Percentiles rank a stretch among this genome's conserved stretches.
These are phyloP conservation scores for Alnus glutinosa DNA, from an alignment of 306 rosid species.

Conservation along the genomic window DNA sequence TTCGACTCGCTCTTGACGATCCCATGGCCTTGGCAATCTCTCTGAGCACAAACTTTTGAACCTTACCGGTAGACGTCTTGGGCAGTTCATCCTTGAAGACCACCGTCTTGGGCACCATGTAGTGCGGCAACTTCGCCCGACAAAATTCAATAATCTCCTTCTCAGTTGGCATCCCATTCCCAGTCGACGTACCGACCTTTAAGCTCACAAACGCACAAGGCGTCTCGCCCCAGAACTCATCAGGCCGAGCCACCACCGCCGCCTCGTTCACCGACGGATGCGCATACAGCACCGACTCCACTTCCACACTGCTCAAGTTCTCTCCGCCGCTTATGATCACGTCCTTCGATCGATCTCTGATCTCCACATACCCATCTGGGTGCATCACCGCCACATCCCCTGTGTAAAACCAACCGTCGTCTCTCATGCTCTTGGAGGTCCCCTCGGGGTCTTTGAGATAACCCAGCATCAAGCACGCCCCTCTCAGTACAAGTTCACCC, in stretches of 20 bases:
- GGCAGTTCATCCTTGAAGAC: slow-evolving; percentile 63
- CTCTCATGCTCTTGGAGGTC: slow-evolving; percentile 33
- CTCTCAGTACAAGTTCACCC: slow-evolving; percentile 62
- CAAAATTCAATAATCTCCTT: slow-evolving; percentile 55
- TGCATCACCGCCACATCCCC: slow-evolving; percentile 80
- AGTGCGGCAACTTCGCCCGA: slow-evolving; percentile 48
- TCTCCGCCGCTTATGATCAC: slow-evolving; percentile 81
- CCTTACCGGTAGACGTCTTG: slow-evolving; percentile 65
- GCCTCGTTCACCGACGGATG: slow-evolving; percentile 69
- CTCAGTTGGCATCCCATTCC: slow-evolving; percentile 37
- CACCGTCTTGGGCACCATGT: slow-evolving; percentile 70
- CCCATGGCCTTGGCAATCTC: slow-evolving; percentile 56
- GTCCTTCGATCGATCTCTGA: slow-evolving; percentile 70
- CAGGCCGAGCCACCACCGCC: slow-evolving; percentile 69
- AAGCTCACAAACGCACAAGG: slow-evolving; percentile 77
- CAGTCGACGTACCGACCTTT: slow-evolving; percentile 34
- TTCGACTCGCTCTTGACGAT: slow-evolving; percentile 26
- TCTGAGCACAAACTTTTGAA: slow-evolving; percentile 56
- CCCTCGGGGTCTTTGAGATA: slow-evolving; percentile 57
- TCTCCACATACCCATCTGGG: slow-evolving; percentile 68
- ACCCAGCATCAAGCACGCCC: slow-evolving; percentile 58
- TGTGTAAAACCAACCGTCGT: slow-evolving; percentile 62
- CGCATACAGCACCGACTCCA: slow-evolving; percentile 51
- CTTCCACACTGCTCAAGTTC: slow-evolving; percentile 80
- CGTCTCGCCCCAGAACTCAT: slow-evolving; percentile 79